A percentile compares a stretch with the other conserved stretches of the same genome.
These are phyloP conservation scores for Mycena sp. DNA, from an alignment of 1,284 basidiomycete genomes.

Conservation along the genomic window DNA sequence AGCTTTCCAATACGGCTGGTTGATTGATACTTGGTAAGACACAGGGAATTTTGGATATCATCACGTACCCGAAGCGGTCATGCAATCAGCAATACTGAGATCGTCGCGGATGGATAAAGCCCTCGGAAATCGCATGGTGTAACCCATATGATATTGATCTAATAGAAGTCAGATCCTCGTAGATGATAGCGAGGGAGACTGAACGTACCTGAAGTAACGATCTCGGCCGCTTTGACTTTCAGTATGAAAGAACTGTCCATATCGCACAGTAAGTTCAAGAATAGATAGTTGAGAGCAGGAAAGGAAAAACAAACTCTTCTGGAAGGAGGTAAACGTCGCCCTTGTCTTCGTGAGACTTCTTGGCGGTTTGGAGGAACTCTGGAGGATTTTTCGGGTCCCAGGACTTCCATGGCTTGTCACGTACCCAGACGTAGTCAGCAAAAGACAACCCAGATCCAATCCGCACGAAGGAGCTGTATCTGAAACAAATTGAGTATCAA, in stretches of 20 bases:
- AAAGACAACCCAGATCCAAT: conserved; percentile 89
- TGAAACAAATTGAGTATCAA: conserved; percentile 39
- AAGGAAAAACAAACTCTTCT: conserved; percentile 61
- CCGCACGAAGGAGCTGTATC: conserved; percentile 84
- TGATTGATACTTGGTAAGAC: conserved; percentile 26
- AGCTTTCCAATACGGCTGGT: conserved; percentile 58
- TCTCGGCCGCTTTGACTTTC: conserved; percentile 91
- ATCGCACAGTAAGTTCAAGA: too few species aligned
- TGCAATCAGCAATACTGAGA: conserved; percentile 71
- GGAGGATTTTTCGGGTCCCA: conserved; percentile 76
- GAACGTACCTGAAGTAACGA: conserved; percentile 71
- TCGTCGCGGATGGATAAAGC: conserved; percentile 84
- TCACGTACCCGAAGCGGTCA: conserved; percentile 68
- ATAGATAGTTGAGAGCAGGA: background rate
- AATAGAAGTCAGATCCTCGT: background rate
- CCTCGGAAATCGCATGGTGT: conserved; percentile 90
- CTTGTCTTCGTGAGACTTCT: conserved; percentile 74
- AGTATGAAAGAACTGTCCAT: conserved; percentile 88
- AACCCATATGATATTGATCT: conserved; percentile 80
- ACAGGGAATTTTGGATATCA: background rate
- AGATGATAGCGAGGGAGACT: background rate
- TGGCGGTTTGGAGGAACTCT: conserved; percentile 66
- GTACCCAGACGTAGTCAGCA: conserved; percentile 85
- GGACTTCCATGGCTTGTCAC: conserved; percentile 77
- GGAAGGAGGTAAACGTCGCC: conserved; percentile 85